These are phyloP conservation scores for Climacium dendroides DNA, from an alignment of 225 moss, liverwort and hornwort species.

Conservation along the genomic window DNA sequence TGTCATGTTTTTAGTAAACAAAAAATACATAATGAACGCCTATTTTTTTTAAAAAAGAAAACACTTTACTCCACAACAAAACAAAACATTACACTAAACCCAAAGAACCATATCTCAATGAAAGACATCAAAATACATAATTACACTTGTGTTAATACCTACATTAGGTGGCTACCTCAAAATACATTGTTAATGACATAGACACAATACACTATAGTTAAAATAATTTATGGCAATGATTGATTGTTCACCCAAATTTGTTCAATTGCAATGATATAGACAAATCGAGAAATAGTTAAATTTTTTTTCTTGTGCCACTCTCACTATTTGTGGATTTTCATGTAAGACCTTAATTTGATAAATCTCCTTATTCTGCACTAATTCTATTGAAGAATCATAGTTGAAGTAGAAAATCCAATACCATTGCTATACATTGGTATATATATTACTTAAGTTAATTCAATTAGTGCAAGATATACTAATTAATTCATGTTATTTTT, in stretches of 20 bases:
- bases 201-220: not conserved
- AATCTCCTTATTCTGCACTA: not conserved
- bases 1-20: not conserved
- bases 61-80: not conserved
- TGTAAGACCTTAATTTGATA: not conserved
- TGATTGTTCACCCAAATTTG: not conserved
- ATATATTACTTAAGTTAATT: not conserved
- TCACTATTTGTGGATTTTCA: not conserved
- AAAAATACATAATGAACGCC: rapidly evolving
- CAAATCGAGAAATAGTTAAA: not conserved
- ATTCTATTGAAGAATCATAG: not conserved
- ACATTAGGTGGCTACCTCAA: not conserved
- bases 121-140: not conserved
- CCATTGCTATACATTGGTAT: not conserved
- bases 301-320: not conserved
- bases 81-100: not conserved
- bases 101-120: rapidly evolving
- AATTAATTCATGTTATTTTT: not conserved
- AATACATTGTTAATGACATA: not conserved
- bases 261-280: not conserved
- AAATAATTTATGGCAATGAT: no score
- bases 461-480: not conserved
- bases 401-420: not conserved
- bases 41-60: rapidly evolving
- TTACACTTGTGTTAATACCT: rapidly evolving